Conservation (phyloP, 2,329 filamentous ascomycete species). For the Zalaria sp. region DNA sequence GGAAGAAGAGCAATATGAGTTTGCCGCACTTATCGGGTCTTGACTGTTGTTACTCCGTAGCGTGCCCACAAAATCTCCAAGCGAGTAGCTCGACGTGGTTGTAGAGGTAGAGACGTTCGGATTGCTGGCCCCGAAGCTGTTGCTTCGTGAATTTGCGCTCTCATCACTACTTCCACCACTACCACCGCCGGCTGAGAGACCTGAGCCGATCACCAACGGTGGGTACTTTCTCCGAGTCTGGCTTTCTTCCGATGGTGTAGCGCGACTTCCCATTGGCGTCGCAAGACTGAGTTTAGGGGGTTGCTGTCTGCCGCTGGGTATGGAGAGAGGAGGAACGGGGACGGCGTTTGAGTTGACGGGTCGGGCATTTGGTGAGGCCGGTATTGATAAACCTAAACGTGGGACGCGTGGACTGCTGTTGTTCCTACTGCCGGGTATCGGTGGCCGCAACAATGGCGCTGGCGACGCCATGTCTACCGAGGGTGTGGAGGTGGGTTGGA, state of each 20-base stretch:
- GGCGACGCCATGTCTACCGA: constrained; percentile 53
- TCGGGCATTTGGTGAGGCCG: constrained; percentile 70
- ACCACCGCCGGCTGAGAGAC: constrained; percentile 40
- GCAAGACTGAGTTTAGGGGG: constrained; percentile 73
- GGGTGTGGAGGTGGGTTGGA: constrained; percentile 9
- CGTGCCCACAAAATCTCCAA: constrained; percentile 67
- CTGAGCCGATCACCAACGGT: constrained; percentile 39
- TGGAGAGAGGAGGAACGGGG: constrained; percentile 19
- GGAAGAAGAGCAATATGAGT: constrained; percentile 55
- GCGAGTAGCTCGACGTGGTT: constrained; percentile 66
- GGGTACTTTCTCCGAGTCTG: constrained; percentile 34
- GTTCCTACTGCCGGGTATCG: constrained; percentile 55
- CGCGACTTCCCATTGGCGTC: constrained; percentile 73
- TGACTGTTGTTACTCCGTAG: constrained; percentile 57
- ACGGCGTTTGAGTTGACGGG: constrained; percentile 39
- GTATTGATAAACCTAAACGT: constrained; percentile 77
- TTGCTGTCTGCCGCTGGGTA: constrained; percentile 38
- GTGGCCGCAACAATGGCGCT: constrained; percentile 69
- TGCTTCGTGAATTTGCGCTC: constrained; percentile 68
- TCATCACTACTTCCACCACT: constrained; percentile 55
- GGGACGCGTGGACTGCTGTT: constrained; percentile 52
- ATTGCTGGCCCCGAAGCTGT: constrained; percentile 68
- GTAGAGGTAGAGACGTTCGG: constrained; percentile 73
- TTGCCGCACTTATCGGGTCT: constrained; percentile 79
- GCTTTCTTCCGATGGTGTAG: constrained; percentile 51